Percentiles rank a stretch among this genome's conserved stretches.
Evolutionary conservation across 129 eudicot genomes (phyloP).

Genomic region (Oenanthe sinensis): DNA sequence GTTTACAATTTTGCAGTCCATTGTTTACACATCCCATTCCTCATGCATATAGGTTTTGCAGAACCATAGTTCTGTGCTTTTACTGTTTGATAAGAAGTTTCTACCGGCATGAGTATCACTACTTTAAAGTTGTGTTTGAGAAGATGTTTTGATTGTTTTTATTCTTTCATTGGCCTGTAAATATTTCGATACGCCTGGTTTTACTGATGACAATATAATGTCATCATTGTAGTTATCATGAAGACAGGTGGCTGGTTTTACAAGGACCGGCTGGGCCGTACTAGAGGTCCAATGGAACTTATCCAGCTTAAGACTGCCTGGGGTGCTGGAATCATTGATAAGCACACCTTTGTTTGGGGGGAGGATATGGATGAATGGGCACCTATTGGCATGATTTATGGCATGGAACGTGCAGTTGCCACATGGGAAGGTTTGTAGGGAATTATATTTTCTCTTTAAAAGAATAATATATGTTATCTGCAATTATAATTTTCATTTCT

Average conservation of each 20-base stretch:
- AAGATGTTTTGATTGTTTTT: not conserved
- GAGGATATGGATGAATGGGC: conserved; percentile 98
- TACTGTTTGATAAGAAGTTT: not conserved
- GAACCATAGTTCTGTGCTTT: not conserved
- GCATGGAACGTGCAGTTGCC: conserved; percentile 82
- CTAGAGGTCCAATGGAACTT: conserved; percentile 88
- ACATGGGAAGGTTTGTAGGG: conserved; percentile 81
- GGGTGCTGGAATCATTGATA: conserved; percentile 94
- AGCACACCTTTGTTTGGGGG: conserved; percentile 85
- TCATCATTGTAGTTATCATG: conserved; percentile 64
- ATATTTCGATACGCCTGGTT: not conserved
- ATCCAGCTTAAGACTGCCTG: conserved; percentile 91
- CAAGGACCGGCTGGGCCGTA: conserved; percentile 90
- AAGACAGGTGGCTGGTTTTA: conserved; percentile 71
- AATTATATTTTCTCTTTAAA: not conserved
- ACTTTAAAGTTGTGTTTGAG: not conserved
- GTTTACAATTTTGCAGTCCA: not conserved
- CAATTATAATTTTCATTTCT: not conserved
- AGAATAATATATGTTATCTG: not conserved
- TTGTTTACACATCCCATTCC: not conserved
- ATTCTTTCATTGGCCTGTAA: not conserved
- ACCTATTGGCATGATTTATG: conserved; percentile 84
- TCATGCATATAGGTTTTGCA: not conserved
- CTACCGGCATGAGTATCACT: not conserved
- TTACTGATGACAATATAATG: conserved; percentile 11